Evolutionary conservation across 2,329 filamentous ascomycete species (phyloP).

Genomic region (Colletotrichum lupini): DNA sequence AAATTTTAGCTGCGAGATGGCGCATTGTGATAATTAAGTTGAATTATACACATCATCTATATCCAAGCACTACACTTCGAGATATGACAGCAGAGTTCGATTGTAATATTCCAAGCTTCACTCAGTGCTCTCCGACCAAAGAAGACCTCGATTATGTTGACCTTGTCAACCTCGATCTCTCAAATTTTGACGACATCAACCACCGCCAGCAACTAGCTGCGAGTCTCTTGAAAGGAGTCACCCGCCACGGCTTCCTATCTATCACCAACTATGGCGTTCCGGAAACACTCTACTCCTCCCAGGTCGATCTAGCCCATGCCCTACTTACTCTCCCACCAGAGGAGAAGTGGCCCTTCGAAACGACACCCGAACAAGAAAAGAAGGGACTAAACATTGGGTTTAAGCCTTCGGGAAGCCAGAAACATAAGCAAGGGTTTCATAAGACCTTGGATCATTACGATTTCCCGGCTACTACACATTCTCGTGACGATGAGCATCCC

Average conservation of each 20-base stretch:
- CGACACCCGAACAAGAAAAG: background rate
- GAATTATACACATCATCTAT: background rate
- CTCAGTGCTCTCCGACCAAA: background rate
- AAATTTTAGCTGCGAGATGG: too few relatives aligned
- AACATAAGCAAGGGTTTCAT: background rate
- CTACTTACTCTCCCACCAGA: background rate
- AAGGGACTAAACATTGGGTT: background rate
- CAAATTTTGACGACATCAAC: background rate
- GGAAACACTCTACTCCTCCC: background rate
- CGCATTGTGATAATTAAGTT: too few relatives aligned
- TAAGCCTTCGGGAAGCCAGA: background rate
- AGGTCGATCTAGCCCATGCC: background rate
- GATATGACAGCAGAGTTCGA: background rate
- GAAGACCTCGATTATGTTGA: background rate
- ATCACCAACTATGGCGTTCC: background rate
- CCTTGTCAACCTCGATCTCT: background rate
- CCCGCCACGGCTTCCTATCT: background rate
- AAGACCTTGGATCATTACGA: background rate
- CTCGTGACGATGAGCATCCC: background rate
- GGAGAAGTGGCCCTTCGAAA: constrained; percentile 3
- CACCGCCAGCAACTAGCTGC: background rate
- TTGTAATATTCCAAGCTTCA: background rate
- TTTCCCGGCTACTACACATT: background rate
- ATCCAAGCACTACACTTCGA: background rate
- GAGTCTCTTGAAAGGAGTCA: background rate